Base-by-base conservation (phyloP, 495 filamentous ascomycete species). In the Choiromyces venosus region DNA sequence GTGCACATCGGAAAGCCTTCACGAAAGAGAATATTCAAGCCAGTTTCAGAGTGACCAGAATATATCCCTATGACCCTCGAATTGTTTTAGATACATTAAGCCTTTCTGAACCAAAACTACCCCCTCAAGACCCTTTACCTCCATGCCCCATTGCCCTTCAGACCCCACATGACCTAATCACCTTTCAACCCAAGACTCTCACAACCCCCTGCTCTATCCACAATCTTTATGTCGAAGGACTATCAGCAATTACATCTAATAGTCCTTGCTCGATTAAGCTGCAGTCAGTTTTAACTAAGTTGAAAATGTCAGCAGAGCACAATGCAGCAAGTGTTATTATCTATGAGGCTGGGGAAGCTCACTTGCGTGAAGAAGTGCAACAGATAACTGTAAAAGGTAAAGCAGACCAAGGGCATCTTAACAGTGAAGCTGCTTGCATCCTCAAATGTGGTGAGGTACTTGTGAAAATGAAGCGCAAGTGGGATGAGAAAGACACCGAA, bases 301-400 rank as follows among this genome's bases (percentile, higher is more conserved):
- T 42, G 18, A 74, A 64, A 21, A 33, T 7, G 14, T 35, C 14
- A 29, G 25, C 25, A 0, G 65, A 68, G 29, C 38, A 42, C 4
- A 67, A 66, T 65, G 21, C 14, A 14, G 42, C 42, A 10, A 6
- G 25, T 25, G 37, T 39, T 2, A 10, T 46, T 1, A 68, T 75
- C n/a, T n/a, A 75, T 65, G 29, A 75, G n/a, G 65, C 9, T 2
- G 69, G 33, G 10, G 42, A n/a, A n/a, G n/a, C n/a, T n/a, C n/a
- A n/a, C n/a, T n/a, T n/a, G n/a, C n/a, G n/a, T n/a, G n/a, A n/a
- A 68, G 64, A 71, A 12, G 44, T 64, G 35, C 56, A 42, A 18
- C 18, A 42, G 19, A 1, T 69, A 0, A 10, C 67, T 69, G 6
- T 35, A 25, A 36, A 44, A 69, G n/a, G n/a, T n/a, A 70, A 73